Percentiles rank a stretch among this genome's conserved stretches.
phyloP scores from a whole-genome alignment of 345 rosid species.

The Eutrema japonicum region DNA sequence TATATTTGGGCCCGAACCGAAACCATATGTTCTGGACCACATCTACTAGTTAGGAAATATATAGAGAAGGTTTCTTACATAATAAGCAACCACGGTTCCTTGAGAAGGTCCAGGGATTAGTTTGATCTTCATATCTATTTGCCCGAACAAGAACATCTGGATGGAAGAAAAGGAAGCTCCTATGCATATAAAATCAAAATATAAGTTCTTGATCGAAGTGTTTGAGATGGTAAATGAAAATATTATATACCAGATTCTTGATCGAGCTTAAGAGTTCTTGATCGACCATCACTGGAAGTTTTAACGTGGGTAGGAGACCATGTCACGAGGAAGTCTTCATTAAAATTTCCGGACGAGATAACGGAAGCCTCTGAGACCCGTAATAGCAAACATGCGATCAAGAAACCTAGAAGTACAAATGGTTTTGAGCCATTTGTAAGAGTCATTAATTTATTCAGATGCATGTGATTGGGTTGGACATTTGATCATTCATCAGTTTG shows the following conservation, averaged over 20 bases:
- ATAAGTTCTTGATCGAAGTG: neutral
- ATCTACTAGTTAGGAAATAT: neutral
- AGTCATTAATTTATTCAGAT: neutral
- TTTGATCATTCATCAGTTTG: neutral
- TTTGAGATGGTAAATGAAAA: neutral
- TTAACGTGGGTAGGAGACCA: conserved; percentile 82
- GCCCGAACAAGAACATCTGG: conserved; percentile 74
- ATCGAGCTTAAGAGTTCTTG: conserved; percentile 74
- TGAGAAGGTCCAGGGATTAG: conserved; percentile 81
- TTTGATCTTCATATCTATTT: conserved; percentile 77
- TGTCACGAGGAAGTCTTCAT: conserved; percentile 65
- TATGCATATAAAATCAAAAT: conserved; percentile 29
- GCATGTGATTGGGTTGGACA: conserved; percentile 22
- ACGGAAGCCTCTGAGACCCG: conserved; percentile 54
- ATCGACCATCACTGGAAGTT: conserved; percentile 67
- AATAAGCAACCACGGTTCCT: conserved; percentile 80
- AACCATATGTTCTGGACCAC: neutral
- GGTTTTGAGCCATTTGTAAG: conserved; percentile 37
- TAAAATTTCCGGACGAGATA: conserved; percentile 67
- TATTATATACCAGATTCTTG: conserved; percentile 63
- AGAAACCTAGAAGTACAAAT: conserved; percentile 34
- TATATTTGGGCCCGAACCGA: no score
- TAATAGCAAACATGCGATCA: conserved; percentile 38
- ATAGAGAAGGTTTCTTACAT: conserved; percentile 50
- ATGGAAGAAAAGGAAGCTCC: conserved; percentile 80